Evolutionary conservation across 345 rosid genomes (phyloP), one percentile per base, ranked within the genome.

Genomic region (Rhizophora mangle): DNA sequence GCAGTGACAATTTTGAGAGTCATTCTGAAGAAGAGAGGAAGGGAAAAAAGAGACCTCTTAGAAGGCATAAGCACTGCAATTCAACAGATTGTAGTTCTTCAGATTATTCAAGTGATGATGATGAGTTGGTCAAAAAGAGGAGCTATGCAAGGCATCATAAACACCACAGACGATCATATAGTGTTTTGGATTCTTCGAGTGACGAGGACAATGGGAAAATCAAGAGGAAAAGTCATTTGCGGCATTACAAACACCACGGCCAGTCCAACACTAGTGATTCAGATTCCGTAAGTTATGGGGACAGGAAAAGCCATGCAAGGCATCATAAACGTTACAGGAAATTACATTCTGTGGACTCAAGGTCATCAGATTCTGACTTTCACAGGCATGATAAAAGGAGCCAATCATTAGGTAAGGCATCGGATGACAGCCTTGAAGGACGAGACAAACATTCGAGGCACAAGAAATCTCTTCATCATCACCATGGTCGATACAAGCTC

Each of bases 1-100:
- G 82, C 76, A 78, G 80, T 70, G 79, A 80, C 67, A 86, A 74
- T 37, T 80, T 65, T 69, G 82, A 76, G 26, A 81, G 83, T 51
- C 78, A 72, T 11, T 78, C 76, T 49, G 91, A 82, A 62, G 87
- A 83, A 61, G 92, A 82, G 58, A 80, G 54, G 71, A 85, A 68
- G 77, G 74, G 75, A 77, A 85, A 74, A 79, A 83, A 57, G 77
- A 81, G 76, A 72, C 82, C 74, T 65, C 83, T 74, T 63, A 76
- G 70, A 57, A 83, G 76, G 73, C 76, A 65, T 68, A 80, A 82
- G 81, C 82, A 63, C 70, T 77, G 74, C 26, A 63, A 81, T 66
- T 83, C 74, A 19, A 73, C 79, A 61, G 78, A 68, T 65, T 84
- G 85, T 49, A 59, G 43, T 52, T 71, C 60, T 43, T 76, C 72